Conservation (phyloP, 2,329 filamentous ascomycete species). For the Leptodontidium sp. region DNA sequence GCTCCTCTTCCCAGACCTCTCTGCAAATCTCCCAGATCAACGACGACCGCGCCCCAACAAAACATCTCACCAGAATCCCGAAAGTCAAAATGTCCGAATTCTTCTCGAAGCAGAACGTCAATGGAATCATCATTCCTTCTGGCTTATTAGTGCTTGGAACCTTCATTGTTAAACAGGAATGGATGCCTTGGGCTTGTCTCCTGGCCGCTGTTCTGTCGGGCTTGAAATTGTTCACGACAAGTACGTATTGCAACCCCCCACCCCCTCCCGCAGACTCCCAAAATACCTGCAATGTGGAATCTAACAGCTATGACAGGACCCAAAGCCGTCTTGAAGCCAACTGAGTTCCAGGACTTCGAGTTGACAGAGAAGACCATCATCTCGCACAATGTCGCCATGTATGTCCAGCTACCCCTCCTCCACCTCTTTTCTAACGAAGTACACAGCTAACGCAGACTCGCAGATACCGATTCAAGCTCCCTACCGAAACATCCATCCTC, state of each 20-base stretch:
- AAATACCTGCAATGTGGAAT: background rate
- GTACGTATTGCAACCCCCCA: too few species aligned
- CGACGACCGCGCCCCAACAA: slow-evolving; percentile 20
- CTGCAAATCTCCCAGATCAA: background rate
- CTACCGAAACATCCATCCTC: slow-evolving; percentile 79
- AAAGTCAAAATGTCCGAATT: slow-evolving; percentile 33
- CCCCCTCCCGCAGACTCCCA: slow-evolving; percentile 13
- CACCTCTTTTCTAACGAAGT: slow-evolving; percentile 23
- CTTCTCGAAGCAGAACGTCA: slow-evolving; percentile 69
- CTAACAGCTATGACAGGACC: slow-evolving; percentile 60
- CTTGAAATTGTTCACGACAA: slow-evolving; percentile 74
- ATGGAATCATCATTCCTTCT: slow-evolving; percentile 86
- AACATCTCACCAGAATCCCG: slow-evolving; percentile 30
- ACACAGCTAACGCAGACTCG: slow-evolving; percentile 47
- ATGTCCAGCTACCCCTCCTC: slow-evolving; percentile 41
- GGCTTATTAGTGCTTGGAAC: slow-evolving; percentile 79
- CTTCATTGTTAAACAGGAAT: slow-evolving; percentile 81
- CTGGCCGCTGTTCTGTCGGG: slow-evolving; percentile 71
- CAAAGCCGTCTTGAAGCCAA: slow-evolving; percentile 85
- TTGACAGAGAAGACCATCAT: slow-evolving; percentile 94
- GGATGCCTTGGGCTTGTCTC: slow-evolving; percentile 73
- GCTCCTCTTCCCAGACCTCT: background rate
- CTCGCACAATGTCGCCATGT: slow-evolving; percentile 98
- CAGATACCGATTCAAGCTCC: slow-evolving; percentile 92
- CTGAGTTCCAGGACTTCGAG: slow-evolving; percentile 89